These are phyloP conservation scores for Kodamaea fukazawae DNA, from an alignment of 805 yeast species.

Conservation along the genomic window DNA sequence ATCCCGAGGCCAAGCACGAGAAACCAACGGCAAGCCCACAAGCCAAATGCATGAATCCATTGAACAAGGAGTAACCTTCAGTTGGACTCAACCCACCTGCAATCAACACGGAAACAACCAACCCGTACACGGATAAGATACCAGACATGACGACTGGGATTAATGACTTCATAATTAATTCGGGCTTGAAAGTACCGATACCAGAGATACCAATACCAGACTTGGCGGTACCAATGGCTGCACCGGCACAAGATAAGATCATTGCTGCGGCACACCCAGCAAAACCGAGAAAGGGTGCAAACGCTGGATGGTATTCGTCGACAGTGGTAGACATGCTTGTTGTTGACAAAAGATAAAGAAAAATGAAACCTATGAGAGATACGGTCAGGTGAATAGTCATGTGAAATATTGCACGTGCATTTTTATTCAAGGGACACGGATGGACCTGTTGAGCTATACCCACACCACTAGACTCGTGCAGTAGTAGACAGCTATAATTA, in stretches of 20 bases:
- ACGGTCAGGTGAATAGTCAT: too few relatives aligned
- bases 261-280: slow-evolving; percentile 96
- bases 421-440: too few relatives aligned
- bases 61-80: slow-evolving; percentile 78
- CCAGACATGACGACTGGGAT: slow-evolving; percentile 99
- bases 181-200: slow-evolving; percentile 97
- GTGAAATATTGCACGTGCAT: too few relatives aligned
- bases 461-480: too few relatives aligned
- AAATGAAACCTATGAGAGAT: too few relatives aligned
- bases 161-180: slow-evolving; percentile 88
- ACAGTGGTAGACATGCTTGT: too few relatives aligned
- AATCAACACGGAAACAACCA: slow-evolving; percentile 92
- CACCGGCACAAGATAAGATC: slow-evolving; percentile 92
- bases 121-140: slow-evolving; percentile 93
- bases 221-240: slow-evolving; percentile 97
- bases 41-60: slow-evolving; percentile 97
- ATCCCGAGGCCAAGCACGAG: slow-evolving; percentile 94
- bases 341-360: too few relatives aligned
- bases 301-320: slow-evolving; percentile 77
- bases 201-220: slow-evolving; percentile 98
- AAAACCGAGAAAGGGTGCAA: slow-evolving; percentile 96
- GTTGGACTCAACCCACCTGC: slow-evolving; percentile 86
- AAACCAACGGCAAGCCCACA: slow-evolving; percentile 96
- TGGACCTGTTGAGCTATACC: too few relatives aligned
- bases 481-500: too few relatives aligned